Base-by-base conservation (phyloP, 345 rosid genomes). In the Aurinia saxatilis region DNA sequence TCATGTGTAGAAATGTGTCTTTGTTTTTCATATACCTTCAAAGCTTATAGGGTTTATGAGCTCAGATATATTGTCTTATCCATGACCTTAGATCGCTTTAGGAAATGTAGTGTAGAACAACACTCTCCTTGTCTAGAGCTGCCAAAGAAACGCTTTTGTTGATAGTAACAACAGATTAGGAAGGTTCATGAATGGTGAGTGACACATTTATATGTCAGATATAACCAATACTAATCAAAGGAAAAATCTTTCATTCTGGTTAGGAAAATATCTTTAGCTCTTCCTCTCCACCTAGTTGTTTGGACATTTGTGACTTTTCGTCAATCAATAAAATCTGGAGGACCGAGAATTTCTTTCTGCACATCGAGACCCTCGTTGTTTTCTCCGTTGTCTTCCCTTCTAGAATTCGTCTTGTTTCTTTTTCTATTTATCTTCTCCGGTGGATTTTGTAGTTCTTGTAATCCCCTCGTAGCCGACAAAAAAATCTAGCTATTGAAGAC, bases 401-500 rank as follows among this genome's bases (percentile, higher is more conserved):
- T 36, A 6, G 42, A 62, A 34, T 52, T 52, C 8, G 30, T 14
- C 8, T 14, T 9, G 3, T 11, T 19, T 34, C 25, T 30, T 13
- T 42, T 19, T 19, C 51, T 41, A 45, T 57, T 60, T 67, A 63
- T 57, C 16, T 21, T 38, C 21, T 45, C 15, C 37, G 47, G 55
- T 52, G 63, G 50, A 60, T 63, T 71, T 36, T 42, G 29, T 53
- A 74, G 67, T 73, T 77, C 77, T 65, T 72, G 79, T 19, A 60
- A 60, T 53, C 19, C 41, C 57, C 63, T 44, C 17, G 51, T 63
- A 46, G 60, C 36, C 36, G 60, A 38, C 30, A 51, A 65, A 13
- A 75, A 75, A 57, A 73, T 74, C 75, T 76, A 56, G 66, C 71
- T 58, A n/a, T n/a, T n/a, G n/a, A n/a, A n/a, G n/a, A n/a, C n/a